Base-by-base conservation (phyloP, 257 asterid genomes). In the Nicotiana knightiana region DNA sequence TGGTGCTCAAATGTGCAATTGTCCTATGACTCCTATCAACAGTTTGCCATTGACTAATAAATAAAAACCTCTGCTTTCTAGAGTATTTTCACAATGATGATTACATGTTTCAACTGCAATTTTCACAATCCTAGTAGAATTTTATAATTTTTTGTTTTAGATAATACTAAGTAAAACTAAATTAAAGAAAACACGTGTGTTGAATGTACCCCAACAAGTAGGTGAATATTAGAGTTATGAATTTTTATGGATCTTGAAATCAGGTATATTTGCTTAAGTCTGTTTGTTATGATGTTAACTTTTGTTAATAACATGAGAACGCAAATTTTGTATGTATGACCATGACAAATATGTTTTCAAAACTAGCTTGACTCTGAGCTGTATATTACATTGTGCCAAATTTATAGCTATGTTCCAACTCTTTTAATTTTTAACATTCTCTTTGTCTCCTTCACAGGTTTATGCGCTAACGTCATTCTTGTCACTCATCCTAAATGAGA, bases 381-480 rank as follows among this genome's bases (percentile, higher is more conserved):
- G 79, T 37, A 48, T 73, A 48, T 26, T 48, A 24, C 62, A 48
- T 73, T 48, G 46, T 51, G 80, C 80, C 17, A 8, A 12, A 48
- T 21, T 51, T 51, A 26, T 75, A 26, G 5, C 9, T 75, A 18
- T 48, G 66, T 86, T 83, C 51, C 79, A 75, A 48, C 63, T 55
- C 37, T 85, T 35, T 2, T 16, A 51, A 15, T 82, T 67, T 54
- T 67, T 53, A 85, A 73, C 88, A 46, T 46, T 73, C 39, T 81
- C 18, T 62, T 81, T 55, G 64, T 82, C 46, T 68, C 58, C 11
- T 83, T 83, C 64, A 78, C 97, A 96, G 99, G 98, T 96, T 79
- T 96, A 93, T 92, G 98, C 99, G 30, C 82, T 94, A 89, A 93
- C 87, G 88, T 96, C 99, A 81, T 96, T 96, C 95, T 87, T 96